These are phyloP conservation scores for Lentinula guzmanii DNA, from an alignment of 768 basidiomycete genomes.

Conservation along the genomic window DNA sequence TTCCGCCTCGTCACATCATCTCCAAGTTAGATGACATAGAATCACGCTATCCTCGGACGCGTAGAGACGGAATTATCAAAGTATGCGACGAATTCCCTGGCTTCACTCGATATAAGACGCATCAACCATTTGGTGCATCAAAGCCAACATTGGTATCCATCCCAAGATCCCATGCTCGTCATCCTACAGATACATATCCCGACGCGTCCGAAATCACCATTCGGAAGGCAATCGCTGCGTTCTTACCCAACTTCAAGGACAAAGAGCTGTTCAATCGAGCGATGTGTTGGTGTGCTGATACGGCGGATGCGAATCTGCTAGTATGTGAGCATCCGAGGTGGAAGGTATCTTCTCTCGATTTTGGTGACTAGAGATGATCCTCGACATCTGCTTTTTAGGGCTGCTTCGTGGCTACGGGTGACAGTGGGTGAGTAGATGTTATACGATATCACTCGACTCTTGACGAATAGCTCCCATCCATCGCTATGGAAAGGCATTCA, in stretches of 20 bases:
- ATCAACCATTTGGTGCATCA: not conserved
- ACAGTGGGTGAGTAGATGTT: constrained; percentile 1
- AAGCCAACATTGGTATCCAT: not conserved
- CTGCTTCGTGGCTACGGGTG: constrained; percentile 1
- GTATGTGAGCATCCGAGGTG: constrained; percentile 5
- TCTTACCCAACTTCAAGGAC: constrained; percentile 2
- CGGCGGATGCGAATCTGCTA: constrained; percentile 3
- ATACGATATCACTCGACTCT: not conserved
- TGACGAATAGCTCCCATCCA: not conserved
- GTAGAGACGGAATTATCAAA: constrained; percentile 2
- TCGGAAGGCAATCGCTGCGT: not conserved
- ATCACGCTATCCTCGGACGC: too few relatives aligned
- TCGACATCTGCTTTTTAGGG: not conserved
- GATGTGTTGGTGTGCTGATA: constrained; percentile 8
- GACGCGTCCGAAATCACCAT: not conserved
- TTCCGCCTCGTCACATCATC: not conserved
- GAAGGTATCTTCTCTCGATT: not conserved
- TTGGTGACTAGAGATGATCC: not conserved
- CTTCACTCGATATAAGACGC: not conserved
- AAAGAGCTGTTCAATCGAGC: constrained; percentile 3
- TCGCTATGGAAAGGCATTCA: not conserved
- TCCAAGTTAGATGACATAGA: too few relatives aligned
- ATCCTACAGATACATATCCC: constrained; percentile 1
- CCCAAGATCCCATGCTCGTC: constrained; percentile 5
- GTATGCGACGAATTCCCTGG: constrained; percentile 5